phyloP scores from a whole-genome alignment of 208 protist genomes.

The Leishmania aethiopica region DNA sequence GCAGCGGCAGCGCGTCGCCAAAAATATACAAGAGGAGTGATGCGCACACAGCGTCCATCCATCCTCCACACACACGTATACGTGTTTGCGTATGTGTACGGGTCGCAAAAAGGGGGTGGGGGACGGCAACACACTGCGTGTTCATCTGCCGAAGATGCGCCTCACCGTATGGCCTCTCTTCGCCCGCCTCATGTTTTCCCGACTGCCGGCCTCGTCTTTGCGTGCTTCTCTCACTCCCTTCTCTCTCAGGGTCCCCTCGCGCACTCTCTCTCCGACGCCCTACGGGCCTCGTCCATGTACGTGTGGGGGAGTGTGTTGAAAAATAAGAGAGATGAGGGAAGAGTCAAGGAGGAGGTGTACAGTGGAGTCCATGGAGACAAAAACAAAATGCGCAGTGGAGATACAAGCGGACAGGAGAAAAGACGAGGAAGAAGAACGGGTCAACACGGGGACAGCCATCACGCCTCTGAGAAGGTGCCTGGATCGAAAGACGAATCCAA shows the following conservation, averaged over 20 bases:
- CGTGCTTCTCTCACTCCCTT: background rate
- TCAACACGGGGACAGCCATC: background rate
- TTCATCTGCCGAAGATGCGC: background rate
- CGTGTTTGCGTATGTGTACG: background rate
- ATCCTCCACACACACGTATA: background rate
- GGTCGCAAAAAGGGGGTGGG: background rate
- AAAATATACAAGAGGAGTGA: background rate
- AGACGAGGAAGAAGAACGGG: background rate
- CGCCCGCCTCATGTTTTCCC: background rate
- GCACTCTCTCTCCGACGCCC: background rate
- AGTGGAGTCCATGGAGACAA: background rate
- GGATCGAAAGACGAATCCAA: background rate
- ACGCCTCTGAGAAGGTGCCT: background rate
- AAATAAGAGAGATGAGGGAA: background rate
- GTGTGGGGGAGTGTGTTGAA: background rate
- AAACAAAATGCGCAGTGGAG: background rate
- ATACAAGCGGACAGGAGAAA: background rate
- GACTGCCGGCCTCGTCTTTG: background rate
- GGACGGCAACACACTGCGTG: background rate
- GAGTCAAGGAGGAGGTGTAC: background rate
- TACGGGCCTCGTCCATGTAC: background rate
- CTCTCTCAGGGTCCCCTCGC: background rate
- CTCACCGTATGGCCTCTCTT: background rate
- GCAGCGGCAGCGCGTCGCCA: background rate
- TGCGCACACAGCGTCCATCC: background rate